Conservation (phyloP, 2,329 filamentous ascomycete genomes). For the Trichophyton benhamiae region DNA sequence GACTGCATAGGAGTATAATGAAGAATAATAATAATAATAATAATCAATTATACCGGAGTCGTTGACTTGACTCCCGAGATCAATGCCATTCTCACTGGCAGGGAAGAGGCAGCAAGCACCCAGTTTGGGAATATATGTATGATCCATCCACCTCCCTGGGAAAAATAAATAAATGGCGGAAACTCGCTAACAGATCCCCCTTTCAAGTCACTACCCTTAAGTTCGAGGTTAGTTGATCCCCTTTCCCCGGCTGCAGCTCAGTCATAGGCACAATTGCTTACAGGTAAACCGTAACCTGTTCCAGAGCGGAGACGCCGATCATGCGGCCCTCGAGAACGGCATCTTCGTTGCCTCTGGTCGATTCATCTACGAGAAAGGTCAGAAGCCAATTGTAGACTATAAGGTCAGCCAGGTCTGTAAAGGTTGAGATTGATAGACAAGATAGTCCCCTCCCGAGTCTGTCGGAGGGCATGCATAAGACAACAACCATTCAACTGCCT, state of each 20-base stretch:
- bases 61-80: constrained; percentile 25
- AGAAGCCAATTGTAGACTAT: constrained; percentile 31
- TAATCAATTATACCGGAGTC: constrained; percentile 32
- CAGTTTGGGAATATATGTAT: constrained; percentile 31
- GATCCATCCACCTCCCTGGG: constrained; percentile 11
- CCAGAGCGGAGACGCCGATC: constrained; percentile 31
- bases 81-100: constrained; percentile 23
- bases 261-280: background rate
- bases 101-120: constrained; percentile 24
- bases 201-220: constrained; percentile 26
- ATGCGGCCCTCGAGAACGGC: constrained; percentile 31
- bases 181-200: background rate
- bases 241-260: background rate
- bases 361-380: constrained; percentile 28
- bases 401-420: constrained; percentile 29
- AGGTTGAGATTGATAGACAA: constrained; percentile 6
- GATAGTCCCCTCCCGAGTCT: background rate
- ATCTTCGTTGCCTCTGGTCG: constrained; percentile 32
- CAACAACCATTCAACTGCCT: background rate
- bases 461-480: background rate
- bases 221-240: constrained; percentile 22
- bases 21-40: too few relatives aligned
- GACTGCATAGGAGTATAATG: too few relatives aligned
- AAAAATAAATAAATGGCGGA: background rate
- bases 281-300: background rate